Percentiles rank a stretch among this genome's conserved stretches.
phyloP scores from a whole-genome alignment of 805 yeast genomes.

The Pichia heedii region DNA sequence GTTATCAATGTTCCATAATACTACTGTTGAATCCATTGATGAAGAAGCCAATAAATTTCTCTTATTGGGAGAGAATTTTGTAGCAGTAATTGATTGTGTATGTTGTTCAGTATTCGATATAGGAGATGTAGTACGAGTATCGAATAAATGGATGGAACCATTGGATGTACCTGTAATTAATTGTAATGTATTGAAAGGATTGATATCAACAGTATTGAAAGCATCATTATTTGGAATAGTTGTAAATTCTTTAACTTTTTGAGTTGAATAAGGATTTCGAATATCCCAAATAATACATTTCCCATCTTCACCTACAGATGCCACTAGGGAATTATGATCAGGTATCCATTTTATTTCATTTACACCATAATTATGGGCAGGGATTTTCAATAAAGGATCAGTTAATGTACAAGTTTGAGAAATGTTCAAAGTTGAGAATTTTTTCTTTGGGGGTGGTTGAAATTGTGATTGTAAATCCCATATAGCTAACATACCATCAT shows the following conservation, averaged over 20 bases:
- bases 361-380: conserved; percentile 39
- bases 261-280: conserved; percentile 25
- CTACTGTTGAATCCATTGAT: conserved; percentile 55
- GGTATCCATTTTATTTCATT: conserved; percentile 70
- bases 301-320: conserved; percentile 60
- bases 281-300: conserved; percentile 43
- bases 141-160: conserved; percentile 57
- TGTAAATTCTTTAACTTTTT: conserved; percentile 11
- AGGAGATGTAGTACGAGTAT: conserved; percentile 40
- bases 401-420: conserved; percentile 7
- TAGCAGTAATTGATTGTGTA: conserved; percentile 46
- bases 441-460: conserved; percentile 11
- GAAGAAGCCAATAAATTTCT: conserved; percentile 55
- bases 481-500: conserved; percentile 52
- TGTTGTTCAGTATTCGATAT: conserved; percentile 31
- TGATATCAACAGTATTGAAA: conserved; percentile 52
- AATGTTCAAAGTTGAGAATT: conserved; percentile 5
- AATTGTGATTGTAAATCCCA: conserved; percentile 48
- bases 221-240: neutral
- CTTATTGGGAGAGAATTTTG: conserved; percentile 63
- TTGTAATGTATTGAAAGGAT: conserved; percentile 44
- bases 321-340: conserved; percentile 51
- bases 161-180: conserved; percentile 59
- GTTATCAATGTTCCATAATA: conserved; percentile 42
- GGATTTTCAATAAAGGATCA: conserved; percentile 14